These are phyloP conservation scores for Sanghuangporus sanghuang DNA, from an alignment of 1,284 basidiomycete genomes.

Conservation along the genomic window DNA sequence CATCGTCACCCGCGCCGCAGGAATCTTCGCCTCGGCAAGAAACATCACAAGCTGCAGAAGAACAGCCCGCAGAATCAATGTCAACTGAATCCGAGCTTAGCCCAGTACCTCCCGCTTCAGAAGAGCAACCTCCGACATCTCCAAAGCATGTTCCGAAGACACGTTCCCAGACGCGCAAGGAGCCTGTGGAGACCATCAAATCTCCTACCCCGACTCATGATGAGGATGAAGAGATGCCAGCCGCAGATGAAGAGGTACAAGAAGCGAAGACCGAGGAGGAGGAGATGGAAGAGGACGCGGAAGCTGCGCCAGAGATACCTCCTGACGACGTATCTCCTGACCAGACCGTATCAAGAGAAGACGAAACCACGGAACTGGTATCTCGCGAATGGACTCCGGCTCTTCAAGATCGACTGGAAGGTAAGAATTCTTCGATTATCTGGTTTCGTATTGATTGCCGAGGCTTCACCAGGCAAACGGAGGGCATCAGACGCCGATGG, in stretches of 20 bases:
- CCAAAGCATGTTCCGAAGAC: background rate
- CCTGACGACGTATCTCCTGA: background rate
- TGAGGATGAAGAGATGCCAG: slow-evolving; percentile 5
- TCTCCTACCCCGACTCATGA: slow-evolving; percentile 18
- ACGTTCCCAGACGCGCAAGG: slow-evolving; percentile 2
- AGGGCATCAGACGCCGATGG: slow-evolving; percentile 53
- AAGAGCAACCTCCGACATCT: slow-evolving; percentile 4
- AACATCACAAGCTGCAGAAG: background rate
- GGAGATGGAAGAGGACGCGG: slow-evolving; percentile 9
- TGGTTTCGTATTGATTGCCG: background rate
- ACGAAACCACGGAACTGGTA: background rate
- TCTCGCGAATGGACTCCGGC: slow-evolving; percentile 13
- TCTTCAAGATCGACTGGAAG: slow-evolving; percentile 2
- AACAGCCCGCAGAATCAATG: background rate
- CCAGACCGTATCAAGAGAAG: slow-evolving; percentile 2
- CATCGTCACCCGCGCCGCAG: background rate
- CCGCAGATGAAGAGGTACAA: slow-evolving; percentile 17
- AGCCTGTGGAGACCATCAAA: slow-evolving; percentile 21
- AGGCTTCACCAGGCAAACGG: slow-evolving; percentile 50
- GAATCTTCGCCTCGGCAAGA: background rate
- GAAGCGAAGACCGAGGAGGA: slow-evolving; percentile 13
- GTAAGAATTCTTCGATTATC: background rate
- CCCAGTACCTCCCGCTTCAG: background rate
- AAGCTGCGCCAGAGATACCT: slow-evolving; percentile 20
- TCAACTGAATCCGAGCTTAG: background rate